Conservation (phyloP, 257 asterid species). For the Solanum clarkiae region DNA sequence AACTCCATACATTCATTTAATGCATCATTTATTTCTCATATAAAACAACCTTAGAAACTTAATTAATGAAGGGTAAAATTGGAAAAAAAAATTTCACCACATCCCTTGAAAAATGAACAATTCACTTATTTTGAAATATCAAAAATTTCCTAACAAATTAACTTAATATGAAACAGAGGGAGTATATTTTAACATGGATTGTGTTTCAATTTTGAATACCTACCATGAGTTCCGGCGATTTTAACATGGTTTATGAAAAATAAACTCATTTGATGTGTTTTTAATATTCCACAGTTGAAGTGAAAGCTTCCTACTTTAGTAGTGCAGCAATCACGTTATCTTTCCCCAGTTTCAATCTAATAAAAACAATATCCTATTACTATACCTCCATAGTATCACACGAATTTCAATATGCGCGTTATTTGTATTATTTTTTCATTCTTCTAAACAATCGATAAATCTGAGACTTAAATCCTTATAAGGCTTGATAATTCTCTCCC, state of each 20-base stretch:
- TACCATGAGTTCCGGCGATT: neutral
- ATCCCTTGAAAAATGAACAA: too few species aligned
- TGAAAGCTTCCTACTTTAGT: neutral
- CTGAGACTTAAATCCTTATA: neutral
- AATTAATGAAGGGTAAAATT: too few species aligned
- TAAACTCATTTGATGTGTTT: neutral
- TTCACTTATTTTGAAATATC: too few species aligned
- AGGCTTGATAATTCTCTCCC: too few species aligned
- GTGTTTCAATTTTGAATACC: neutral
- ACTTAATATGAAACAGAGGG: too few species aligned
- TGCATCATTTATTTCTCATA: too few species aligned
- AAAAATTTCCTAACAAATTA: too few species aligned
- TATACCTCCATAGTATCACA: neutral
- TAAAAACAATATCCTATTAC: neutral
- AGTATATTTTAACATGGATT: neutral
- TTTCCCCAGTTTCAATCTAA: neutral
- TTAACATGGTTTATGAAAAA: neutral
- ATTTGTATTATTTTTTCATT: neutral
- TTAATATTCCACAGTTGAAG: neutral
- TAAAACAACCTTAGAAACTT: too few species aligned
- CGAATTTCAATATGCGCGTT: neutral
- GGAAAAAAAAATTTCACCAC: too few species aligned
- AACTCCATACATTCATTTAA: too few species aligned
- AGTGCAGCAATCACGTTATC: neutral
- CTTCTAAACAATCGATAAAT: neutral